These are phyloP conservation scores for Stephanodiscus minutulus DNA, from an alignment of 108 stramenopile species.

Conservation along the genomic window DNA sequence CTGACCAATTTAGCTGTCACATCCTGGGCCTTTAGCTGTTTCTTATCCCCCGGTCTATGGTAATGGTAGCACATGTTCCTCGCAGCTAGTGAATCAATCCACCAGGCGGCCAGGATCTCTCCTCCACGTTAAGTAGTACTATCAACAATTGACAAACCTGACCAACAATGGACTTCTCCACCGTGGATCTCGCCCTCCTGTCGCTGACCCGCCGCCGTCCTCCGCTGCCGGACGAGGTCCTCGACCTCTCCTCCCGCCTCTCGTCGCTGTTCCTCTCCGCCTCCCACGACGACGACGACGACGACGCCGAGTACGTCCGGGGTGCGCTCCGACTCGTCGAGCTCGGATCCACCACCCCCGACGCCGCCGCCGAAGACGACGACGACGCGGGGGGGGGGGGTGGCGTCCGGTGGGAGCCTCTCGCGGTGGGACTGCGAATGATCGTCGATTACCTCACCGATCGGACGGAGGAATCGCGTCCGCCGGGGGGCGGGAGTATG, in stretches of 20 bases:
- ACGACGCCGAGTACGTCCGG: slow-evolving; percentile 24
- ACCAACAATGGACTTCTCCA: slow-evolving; percentile 78
- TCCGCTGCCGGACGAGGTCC: slow-evolving; percentile 58
- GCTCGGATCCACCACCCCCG: slow-evolving; percentile 4
- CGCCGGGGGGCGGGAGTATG: slow-evolving; percentile 19
- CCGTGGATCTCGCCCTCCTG: slow-evolving; percentile 63
- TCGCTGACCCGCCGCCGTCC: slow-evolving; percentile 75
- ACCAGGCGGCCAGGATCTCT: no score
- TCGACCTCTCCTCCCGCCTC: slow-evolving; percentile 50
- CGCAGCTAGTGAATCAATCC: no score
- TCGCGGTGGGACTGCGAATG: slow-evolving; percentile 79
- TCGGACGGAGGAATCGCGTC: slow-evolving; percentile 27
- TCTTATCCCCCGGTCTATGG: no score
- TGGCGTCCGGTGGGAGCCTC: slow-evolving; percentile 72
- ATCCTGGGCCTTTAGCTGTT: no score
- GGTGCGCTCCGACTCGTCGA: slow-evolving; percentile 26
- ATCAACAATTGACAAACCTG: no score
- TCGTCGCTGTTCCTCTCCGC: slow-evolving; percentile 6
- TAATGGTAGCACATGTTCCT: no score
- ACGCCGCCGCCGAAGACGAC: background rate
- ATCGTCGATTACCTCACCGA: slow-evolving; percentile 58
- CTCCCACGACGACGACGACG: slow-evolving; percentile 24
- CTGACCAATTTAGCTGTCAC: no score
- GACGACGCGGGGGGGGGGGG: background rate
- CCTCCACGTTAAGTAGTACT: no score